A percentile compares a stretch with the other conserved stretches of the same genome.
phyloP scores from a whole-genome alignment of 2,329 filamentous ascomycete species.

The Calonectria fujianensis region DNA sequence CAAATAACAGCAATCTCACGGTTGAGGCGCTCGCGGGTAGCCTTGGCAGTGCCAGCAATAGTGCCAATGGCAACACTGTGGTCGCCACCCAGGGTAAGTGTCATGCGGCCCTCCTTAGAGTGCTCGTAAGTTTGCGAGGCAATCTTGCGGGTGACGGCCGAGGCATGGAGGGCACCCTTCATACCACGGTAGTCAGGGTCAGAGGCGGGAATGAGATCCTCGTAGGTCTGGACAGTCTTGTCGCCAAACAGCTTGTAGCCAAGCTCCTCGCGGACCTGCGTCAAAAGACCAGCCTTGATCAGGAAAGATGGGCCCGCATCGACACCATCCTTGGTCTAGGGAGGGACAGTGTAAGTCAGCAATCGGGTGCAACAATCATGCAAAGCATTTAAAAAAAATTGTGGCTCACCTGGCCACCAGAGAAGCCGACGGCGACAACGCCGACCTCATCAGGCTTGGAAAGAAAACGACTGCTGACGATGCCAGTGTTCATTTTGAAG shows the following conservation, averaged over 20 bases:
- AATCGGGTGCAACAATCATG: not conserved
- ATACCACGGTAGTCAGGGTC: constrained; percentile 92
- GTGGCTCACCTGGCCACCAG: constrained; percentile 88
- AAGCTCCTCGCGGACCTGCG: constrained; percentile 88
- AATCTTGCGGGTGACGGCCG: constrained; percentile 87
- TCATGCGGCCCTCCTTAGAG: constrained; percentile 87
- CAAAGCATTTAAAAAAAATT: not conserved
- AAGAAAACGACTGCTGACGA: constrained; percentile 83
- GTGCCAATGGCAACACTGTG: constrained; percentile 98
- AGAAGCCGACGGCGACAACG: constrained; percentile 96
- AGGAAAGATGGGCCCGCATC: constrained; percentile 93
- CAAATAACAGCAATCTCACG: constrained; percentile 96
- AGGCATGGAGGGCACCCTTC: constrained; percentile 94
- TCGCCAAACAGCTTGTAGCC: constrained; percentile 93
- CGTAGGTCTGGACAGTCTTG: constrained; percentile 86
- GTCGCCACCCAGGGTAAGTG: constrained; percentile 95
- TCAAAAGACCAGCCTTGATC: constrained; percentile 90
- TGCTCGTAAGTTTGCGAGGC: constrained; percentile 91
- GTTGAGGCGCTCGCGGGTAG: constrained; percentile 86
- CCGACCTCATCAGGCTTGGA: constrained; percentile 86
- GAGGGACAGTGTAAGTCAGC: constrained; percentile 31
- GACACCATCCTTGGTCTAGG: constrained; percentile 87
- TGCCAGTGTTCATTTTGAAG: constrained; percentile 70
- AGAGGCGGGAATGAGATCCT: constrained; percentile 79
- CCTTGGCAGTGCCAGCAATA: constrained; percentile 89